These are phyloP conservation scores for Nitzschia putrida DNA, from an alignment of 108 stramenopile species.

Conservation along the genomic window DNA sequence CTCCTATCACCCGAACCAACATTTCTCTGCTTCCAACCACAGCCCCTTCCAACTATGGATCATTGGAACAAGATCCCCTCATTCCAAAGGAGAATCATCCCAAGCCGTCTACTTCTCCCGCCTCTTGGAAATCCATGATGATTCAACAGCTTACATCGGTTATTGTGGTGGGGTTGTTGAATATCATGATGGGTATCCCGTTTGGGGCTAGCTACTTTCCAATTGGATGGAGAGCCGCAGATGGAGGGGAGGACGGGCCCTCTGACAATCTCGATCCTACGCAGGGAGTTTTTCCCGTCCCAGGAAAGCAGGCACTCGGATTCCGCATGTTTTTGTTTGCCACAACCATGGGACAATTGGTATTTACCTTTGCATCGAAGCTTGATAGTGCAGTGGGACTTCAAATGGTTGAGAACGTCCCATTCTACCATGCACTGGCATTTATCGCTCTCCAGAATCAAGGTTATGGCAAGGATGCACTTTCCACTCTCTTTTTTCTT, in stretches of 20 bases:
- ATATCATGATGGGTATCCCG: constrained; percentile 74
- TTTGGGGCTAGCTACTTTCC: constrained; percentile 79
- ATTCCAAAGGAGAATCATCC: not conserved
- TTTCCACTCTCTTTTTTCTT: constrained; percentile 69
- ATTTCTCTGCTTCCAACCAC: no score
- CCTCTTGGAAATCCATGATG: not conserved
- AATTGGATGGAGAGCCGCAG: constrained; percentile 50
- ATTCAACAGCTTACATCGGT: constrained; percentile 53
- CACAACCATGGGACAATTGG: constrained; percentile 69
- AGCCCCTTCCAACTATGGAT: not conserved
- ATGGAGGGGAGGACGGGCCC: not conserved
- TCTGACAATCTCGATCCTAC: constrained; percentile 12
- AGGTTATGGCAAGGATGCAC: constrained; percentile 60
- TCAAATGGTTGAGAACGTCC: constrained; percentile 88
- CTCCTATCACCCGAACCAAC: no score
- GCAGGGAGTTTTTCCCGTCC: constrained; percentile 49
- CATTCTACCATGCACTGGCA: constrained; percentile 70
- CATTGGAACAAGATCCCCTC: not conserved
- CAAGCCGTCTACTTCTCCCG: not conserved
- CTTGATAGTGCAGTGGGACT: constrained; percentile 71
- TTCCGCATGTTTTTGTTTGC: constrained; percentile 80
- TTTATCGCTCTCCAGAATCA: constrained; percentile 55
- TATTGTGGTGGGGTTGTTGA: constrained; percentile 48
- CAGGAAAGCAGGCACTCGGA: constrained; percentile 75
- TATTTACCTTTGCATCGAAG: constrained; percentile 55